Evolutionary conservation across 495 filamentous ascomycete species (phyloP), one percentile per base, ranked within the genome.

Genomic region (Collariella sp.): DNA sequence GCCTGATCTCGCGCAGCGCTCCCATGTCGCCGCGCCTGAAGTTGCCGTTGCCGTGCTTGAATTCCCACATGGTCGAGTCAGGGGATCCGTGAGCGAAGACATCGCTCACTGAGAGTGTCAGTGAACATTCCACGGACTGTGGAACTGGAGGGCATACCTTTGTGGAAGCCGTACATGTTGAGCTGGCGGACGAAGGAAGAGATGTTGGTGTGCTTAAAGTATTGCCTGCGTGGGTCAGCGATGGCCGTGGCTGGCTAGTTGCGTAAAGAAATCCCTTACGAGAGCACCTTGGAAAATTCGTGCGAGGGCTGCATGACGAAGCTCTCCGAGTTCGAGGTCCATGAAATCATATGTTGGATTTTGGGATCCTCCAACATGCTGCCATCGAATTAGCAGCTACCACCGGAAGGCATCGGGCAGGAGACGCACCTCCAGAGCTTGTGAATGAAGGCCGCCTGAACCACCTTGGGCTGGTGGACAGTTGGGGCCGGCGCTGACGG

Each of bases 121-220:
- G 66, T 52, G 22, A n/a, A 2, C 34, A 20, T 24, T 38, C 35
- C 33, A 13, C 15, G 29, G 7, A n/a, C 18, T 1, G 24, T 13
- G 3, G 18, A 39, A 33, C 43, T 24, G 16, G 39, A 35, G 48
- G 46, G 56, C 77, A 46, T 76, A 93, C 93, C 93, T 89, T 98
- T 98, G 71, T 98, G 93, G 74, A 98, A 98, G 2, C 93, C 93
- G 62, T 98, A 98, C 93, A 98, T 98, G 67, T 98, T 98, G 50
- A 98, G 75, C 71, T 98, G 93, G 45, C 93, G 83, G 34, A 98
- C 93, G 66, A 98, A 98, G 10, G 93, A 98, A 5, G 93, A 96
- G 50, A 97, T 94, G 66, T 98, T 98, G 55, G 93, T 98, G 69
- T 98, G 93, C 66, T 98, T 98, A 70, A 98, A 98, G 69, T 98